Evolutionary conservation across 176 grass and related monocot species (phyloP).

Genomic region (Zoysia japonica): DNA sequence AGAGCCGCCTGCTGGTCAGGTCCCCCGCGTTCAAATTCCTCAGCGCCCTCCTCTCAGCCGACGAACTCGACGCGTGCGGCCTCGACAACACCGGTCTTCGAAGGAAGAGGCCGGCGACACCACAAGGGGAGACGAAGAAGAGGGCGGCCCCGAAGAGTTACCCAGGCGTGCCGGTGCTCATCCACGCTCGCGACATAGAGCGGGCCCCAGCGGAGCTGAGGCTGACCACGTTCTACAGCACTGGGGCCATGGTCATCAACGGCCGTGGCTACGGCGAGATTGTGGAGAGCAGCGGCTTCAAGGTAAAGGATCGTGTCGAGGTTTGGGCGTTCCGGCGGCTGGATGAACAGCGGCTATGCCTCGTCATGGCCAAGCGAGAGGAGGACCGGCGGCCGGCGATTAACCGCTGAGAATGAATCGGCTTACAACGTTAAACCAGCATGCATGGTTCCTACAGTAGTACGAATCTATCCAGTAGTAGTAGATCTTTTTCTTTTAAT

Average conservation of each 20-base stretch:
- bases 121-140: no score
- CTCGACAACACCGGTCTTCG: neutral
- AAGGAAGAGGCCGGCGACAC: no score
- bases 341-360: neutral
- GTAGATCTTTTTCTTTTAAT: no score
- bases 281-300: neutral
- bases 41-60: slow-evolving; percentile 4
- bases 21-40: neutral
- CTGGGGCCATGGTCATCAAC: slow-evolving; percentile 21
- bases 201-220: neutral
- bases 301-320: neutral
- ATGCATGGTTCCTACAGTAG: no score
- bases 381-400: neutral
- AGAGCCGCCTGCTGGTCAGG: slow-evolving; percentile 11
- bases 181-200: neutral
- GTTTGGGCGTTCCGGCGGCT: slow-evolving; percentile 22
- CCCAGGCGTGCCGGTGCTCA: neutral
- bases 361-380: slow-evolving; percentile 16
- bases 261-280: neutral
- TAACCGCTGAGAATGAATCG: neutral
- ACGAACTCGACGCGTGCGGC: neutral
- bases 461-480: no score
- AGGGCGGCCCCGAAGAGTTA: neutral
- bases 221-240: slow-evolving; percentile 23
- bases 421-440: neutral